A percentile compares a stretch with the other conserved stretches of the same genome.
Conservation (phyloP, 345 rosid genomes). For the Heritiera littoralis region DNA sequence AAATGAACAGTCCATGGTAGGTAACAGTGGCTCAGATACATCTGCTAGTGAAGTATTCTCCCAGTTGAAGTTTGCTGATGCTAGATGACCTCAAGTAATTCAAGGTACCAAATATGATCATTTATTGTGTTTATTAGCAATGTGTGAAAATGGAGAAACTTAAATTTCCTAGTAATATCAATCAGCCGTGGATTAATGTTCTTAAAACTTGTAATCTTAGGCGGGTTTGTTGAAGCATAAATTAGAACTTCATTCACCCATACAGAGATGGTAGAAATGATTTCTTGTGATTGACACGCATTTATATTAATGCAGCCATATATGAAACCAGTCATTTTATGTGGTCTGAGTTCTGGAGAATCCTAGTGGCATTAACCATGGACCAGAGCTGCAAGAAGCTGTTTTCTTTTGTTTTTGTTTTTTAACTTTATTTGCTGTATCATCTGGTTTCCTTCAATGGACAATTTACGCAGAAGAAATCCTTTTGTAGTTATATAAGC, state of each 20-base stretch:
- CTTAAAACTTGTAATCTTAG: too few species aligned
- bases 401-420: not conserved
- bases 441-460: not conserved
- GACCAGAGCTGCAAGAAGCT: not conserved
- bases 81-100: conserved; percentile 24
- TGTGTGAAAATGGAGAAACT: too few species aligned
- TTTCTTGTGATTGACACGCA: not conserved
- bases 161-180: too few species aligned
- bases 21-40: not conserved
- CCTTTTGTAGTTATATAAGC: not conserved
- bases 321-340: not conserved
- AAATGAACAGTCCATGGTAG: conserved; percentile 27
- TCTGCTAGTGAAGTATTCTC: conserved; percentile 29
- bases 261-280: not conserved
- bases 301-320: not conserved
- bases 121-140: too few species aligned
- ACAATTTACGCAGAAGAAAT: not conserved
- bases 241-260: not conserved
- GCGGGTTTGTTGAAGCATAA: too few species aligned
- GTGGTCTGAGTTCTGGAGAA: not conserved
- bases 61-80: conserved; percentile 25
- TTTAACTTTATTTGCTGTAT: not conserved
- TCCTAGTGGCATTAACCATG: not conserved
- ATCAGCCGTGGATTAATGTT: too few species aligned
- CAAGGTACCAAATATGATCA: not conserved